Percentiles rank a stretch among this genome's conserved stretches.
Evolutionary conservation across 257 asterid genomes (phyloP).

Genomic region (Ophiorrhiza pumila): DNA sequence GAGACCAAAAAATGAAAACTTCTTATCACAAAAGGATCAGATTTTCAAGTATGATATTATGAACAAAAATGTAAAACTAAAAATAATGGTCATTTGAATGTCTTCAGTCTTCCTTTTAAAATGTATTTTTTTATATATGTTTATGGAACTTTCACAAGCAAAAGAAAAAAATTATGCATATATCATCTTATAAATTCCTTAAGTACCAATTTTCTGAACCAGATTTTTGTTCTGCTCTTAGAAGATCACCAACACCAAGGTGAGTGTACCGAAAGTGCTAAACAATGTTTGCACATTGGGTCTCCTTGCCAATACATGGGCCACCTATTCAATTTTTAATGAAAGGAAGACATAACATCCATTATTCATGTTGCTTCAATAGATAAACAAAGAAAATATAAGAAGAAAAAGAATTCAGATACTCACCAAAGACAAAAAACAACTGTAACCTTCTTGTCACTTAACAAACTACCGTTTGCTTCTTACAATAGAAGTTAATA

Average conservation of each 20-base stretch:
- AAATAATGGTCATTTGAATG: no score
- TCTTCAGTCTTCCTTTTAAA: no score
- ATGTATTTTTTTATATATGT: no score
- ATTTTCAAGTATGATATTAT: no score
- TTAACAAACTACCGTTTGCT: constrained; percentile 38
- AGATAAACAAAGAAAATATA: background rate
- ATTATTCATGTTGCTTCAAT: background rate
- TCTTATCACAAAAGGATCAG: no score
- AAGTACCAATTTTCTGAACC: constrained; percentile 37
- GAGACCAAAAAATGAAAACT: no score
- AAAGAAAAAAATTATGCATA: no score
- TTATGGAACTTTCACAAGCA: no score
- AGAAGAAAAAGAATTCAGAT: background rate
- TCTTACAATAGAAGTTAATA: constrained; percentile 38
- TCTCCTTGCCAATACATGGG: constrained; percentile 97
- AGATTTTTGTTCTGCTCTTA: constrained; percentile 73
- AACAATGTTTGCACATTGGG: constrained; percentile 83
- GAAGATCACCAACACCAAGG: constrained; percentile 97
- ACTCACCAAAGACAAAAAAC: constrained; percentile 72
- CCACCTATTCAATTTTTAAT: constrained; percentile 59
- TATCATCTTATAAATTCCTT: no score
- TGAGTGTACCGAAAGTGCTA: constrained; percentile 75
- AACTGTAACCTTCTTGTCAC: constrained; percentile 43
- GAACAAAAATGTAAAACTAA: no score
- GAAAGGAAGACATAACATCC: constrained; percentile 4